These are phyloP conservation scores for Groenewaldozyma tartarivorans DNA, from an alignment of 805 yeast genomes.

Conservation along the genomic window DNA sequence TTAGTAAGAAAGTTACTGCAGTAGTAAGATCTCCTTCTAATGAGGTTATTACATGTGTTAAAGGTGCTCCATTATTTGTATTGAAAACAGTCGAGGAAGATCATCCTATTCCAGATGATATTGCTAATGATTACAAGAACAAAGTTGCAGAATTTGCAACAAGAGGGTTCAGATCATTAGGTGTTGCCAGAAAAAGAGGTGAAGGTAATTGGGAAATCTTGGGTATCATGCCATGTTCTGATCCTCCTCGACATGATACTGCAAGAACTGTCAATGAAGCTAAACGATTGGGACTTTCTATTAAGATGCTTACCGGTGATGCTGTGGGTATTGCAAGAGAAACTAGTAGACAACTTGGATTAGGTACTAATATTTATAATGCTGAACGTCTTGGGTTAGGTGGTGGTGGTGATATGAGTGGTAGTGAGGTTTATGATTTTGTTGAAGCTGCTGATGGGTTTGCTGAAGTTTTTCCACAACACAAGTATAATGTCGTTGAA, in stretches of 20 bases:
- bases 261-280: conserved; percentile 92
- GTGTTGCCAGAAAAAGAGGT: conserved; percentile 98
- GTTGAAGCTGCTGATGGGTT: conserved; percentile 92
- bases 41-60: conserved; percentile 89
- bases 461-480: conserved; percentile 63
- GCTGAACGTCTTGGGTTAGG: conserved; percentile 95
- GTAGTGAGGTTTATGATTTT: conserved; percentile 56
- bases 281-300: conserved; percentile 81
- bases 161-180: conserved; percentile 96
- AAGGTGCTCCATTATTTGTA: conserved; percentile 97
- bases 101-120: conserved; percentile 90
- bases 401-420: conserved; percentile 55
- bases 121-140: conserved; percentile 90
- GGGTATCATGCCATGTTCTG: conserved; percentile 98
- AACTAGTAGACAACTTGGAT: conserved; percentile 95
- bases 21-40: conserved; percentile 94
- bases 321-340: conserved; percentile 98
- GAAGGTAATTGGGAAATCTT: conserved; percentile 90
- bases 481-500: conserved; percentile 58
- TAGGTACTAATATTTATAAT: conserved; percentile 92
- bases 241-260: conserved; percentile 98
- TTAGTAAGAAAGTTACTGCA: conserved; percentile 92
- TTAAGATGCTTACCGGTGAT: conserved; percentile 98
- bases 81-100: conserved; percentile 94
- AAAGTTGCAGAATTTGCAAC: conserved; percentile 96